phyloP scores from a whole-genome alignment of 352 stramenopile genomes.

The Pelagophyceae sp. region DNA sequence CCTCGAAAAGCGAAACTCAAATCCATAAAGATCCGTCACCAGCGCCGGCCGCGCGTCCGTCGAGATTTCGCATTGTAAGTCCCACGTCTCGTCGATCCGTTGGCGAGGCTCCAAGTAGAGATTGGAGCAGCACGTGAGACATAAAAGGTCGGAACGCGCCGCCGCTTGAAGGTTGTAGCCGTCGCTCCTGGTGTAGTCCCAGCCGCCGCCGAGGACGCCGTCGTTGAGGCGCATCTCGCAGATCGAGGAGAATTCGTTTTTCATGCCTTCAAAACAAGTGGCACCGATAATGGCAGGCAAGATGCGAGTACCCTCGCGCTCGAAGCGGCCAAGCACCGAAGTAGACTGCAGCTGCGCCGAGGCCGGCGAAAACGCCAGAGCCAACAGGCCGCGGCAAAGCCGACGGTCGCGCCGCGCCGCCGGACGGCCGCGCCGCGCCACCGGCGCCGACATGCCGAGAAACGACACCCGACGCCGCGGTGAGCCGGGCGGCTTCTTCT shows the following conservation, averaged over 20 bases:
- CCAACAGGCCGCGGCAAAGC: too few species aligned
- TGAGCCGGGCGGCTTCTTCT: too few species aligned
- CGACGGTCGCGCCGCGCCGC: too few species aligned
- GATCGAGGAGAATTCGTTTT: too few species aligned
- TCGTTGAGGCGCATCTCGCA: too few species aligned
- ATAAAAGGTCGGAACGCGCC: not conserved
- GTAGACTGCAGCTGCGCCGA: not conserved
- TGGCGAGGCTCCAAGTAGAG: not conserved
- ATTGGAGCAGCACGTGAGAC: not conserved
- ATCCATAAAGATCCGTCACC: not conserved
- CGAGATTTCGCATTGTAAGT: not conserved
- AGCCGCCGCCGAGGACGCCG: not conserved
- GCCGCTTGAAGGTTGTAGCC: not conserved
- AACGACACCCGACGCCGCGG: too few species aligned
- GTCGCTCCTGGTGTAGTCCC: not conserved
- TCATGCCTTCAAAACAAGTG: too few species aligned
- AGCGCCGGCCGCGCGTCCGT: not conserved
- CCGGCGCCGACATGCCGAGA: too few species aligned
- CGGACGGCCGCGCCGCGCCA: too few species aligned
- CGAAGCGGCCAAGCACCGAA: not conserved
- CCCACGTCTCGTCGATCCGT: not conserved
- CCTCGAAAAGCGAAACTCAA: conserved; percentile 14
- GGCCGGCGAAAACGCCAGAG: too few species aligned
- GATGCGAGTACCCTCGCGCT: too few species aligned
- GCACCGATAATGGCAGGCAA: too few species aligned